Conservation (phyloP, 208 protist genomes). For the Strigomonas galati region DNA sequence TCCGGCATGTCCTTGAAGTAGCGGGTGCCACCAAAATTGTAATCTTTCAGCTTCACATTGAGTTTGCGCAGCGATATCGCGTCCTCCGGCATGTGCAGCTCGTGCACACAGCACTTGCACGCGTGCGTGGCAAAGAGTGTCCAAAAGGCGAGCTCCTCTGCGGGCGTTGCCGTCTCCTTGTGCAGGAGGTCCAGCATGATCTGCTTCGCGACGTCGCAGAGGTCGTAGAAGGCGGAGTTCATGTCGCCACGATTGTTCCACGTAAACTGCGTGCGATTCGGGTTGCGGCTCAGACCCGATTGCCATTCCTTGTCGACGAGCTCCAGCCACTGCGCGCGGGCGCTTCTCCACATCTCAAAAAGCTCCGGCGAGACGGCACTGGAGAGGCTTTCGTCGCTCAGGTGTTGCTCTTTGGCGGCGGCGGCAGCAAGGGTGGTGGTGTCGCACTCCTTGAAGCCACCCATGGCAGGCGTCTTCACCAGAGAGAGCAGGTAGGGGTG, state of each 20-base stretch:
- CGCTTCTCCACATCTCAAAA: slow-evolving; percentile 57
- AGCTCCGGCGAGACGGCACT: slow-evolving; percentile 40
- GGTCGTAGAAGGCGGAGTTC: slow-evolving; percentile 84
- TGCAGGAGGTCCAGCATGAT: slow-evolving; percentile 63
- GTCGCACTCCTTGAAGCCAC: slow-evolving; percentile 57
- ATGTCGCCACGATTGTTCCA: slow-evolving; percentile 86
- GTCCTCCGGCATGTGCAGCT: slow-evolving; percentile 59
- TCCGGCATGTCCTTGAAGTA: slow-evolving; percentile 88
- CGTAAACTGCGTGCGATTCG: slow-evolving; percentile 51
- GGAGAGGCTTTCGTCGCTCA: slow-evolving; percentile 40
- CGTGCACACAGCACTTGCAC: slow-evolving; percentile 31
- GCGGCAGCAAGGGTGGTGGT: slow-evolving; percentile 16
- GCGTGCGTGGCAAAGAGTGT: slow-evolving; percentile 66
- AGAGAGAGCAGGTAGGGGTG: slow-evolving; percentile 20
- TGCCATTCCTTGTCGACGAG: slow-evolving; percentile 65
- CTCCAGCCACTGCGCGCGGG: slow-evolving; percentile 51
- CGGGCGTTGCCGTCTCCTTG: slow-evolving; percentile 38
- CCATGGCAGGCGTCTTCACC: slow-evolving; percentile 19
- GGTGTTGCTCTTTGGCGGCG: slow-evolving; percentile 35
- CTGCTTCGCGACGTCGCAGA: slow-evolving; percentile 84
- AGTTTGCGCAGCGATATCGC: slow-evolving; percentile 82
- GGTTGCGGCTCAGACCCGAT: slow-evolving; percentile 28
- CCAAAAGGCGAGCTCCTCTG: slow-evolving; percentile 76
- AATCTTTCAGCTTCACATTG: slow-evolving; percentile 91
- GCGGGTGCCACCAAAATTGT: slow-evolving; percentile 85